Evolutionary conservation across 305 asterid genomes (phyloP).

Genomic region (Ajuga reptans): DNA sequence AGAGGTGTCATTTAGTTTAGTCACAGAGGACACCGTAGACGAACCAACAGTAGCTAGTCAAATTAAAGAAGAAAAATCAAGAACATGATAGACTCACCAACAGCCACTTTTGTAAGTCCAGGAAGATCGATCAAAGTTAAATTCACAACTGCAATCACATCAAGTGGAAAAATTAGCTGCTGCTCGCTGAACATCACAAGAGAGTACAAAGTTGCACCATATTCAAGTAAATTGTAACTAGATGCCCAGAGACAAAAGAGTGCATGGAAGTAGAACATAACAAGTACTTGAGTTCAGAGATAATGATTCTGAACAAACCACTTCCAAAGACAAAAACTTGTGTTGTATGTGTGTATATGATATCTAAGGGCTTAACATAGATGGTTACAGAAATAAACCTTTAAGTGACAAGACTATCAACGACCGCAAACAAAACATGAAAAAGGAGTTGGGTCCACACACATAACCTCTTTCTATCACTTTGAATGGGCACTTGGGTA

Average conservation of each 20-base stretch:
- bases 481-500: not conserved
- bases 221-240: not conserved
- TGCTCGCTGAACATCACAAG: conserved; percentile 18
- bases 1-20: conserved; percentile 4
- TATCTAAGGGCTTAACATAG: not conserved
- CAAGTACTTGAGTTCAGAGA: not conserved
- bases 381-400: not conserved
- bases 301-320: not conserved
- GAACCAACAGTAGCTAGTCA: not conserved
- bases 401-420: not conserved
- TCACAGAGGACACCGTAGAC: not conserved
- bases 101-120: conserved; percentile 75
- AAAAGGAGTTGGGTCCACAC: not conserved
- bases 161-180: conserved; percentile 22
- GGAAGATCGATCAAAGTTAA: conserved; percentile 79
- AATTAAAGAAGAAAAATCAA: not conserved
- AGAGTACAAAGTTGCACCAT: not conserved
- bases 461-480: not conserved
- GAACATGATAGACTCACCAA: conserved; percentile 40
- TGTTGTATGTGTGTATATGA: not conserved
- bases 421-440: not conserved
- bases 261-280: not conserved
- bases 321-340: conserved; percentile 4
- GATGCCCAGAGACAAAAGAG: not conserved
- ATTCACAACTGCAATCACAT: conserved; percentile 57